phyloP scores from a whole-genome alignment of 2,329 filamentous ascomycete genomes.

The Fusarium beomiforme region DNA sequence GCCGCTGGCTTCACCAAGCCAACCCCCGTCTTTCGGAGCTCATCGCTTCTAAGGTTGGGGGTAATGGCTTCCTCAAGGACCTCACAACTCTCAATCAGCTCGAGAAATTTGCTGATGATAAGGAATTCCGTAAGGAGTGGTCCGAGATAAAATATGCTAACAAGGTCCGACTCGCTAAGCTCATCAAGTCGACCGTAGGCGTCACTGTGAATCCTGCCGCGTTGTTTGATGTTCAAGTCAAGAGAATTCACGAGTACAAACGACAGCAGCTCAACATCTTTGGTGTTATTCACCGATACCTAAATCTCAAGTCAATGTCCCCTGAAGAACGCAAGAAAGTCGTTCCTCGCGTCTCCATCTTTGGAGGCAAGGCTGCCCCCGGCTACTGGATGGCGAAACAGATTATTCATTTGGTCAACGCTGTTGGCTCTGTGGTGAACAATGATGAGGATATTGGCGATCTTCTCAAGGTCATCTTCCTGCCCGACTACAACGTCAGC shows the following conservation, averaged over 20 bases:
- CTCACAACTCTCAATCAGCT: constrained; percentile 87
- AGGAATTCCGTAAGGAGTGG: constrained; percentile 93
- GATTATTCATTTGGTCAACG: constrained; percentile 96
- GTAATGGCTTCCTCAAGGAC: constrained; percentile 88
- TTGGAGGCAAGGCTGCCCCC: constrained; percentile 96
- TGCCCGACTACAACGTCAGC: constrained; percentile 99
- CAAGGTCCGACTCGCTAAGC: constrained; percentile 90
- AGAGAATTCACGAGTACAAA: constrained; percentile 99
- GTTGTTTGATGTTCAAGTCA: constrained; percentile 97
- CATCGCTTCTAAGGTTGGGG: constrained; percentile 88
- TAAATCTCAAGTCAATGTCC: constrained; percentile 86
- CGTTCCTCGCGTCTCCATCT: constrained; percentile 90
- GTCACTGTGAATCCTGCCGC: constrained; percentile 87
- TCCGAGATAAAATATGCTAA: constrained; percentile 96
- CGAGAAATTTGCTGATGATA: constrained; percentile 85
- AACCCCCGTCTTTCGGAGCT: constrained; percentile 92
- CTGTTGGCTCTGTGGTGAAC: constrained; percentile 89
- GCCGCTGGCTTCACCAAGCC: constrained; percentile 96
- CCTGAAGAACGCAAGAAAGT: constrained; percentile 87
- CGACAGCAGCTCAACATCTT: constrained; percentile 99
- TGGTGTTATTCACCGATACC: constrained; percentile 93
- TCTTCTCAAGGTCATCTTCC: constrained; percentile 94
- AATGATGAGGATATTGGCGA: constrained; percentile 92
- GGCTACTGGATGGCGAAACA: constrained; percentile 99
- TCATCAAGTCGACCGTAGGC: constrained; percentile 84